These are phyloP conservation scores for Ustilago tritici DNA, from an alignment of 1,284 basidiomycete genomes.

Conservation along the genomic window DNA sequence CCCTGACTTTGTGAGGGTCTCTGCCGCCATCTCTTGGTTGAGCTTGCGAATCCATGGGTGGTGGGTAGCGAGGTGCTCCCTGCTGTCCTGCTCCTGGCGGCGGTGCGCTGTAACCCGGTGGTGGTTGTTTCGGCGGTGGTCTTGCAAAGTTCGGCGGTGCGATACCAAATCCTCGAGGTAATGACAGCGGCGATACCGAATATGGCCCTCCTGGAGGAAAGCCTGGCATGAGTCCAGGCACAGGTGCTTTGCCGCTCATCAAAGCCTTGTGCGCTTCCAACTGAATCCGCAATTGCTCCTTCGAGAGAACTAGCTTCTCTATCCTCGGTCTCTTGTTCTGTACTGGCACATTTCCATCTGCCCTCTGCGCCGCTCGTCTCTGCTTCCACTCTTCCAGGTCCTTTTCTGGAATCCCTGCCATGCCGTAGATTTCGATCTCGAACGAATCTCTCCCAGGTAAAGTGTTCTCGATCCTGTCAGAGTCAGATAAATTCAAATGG, in stretches of 20 bases:
- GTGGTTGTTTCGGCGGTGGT: conserved; percentile 36
- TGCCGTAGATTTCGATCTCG: conserved; percentile 98
- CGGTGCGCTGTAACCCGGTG: conserved; percentile 30
- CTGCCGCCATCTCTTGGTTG: conserved; percentile 19
- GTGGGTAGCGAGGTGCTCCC: conserved; percentile 5
- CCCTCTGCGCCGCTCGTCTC: conserved; percentile 73
- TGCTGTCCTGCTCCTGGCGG: conserved; percentile 12
- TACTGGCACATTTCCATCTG: conserved; percentile 70
- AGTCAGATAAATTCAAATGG: conserved; percentile 31
- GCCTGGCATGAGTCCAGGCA: conserved; percentile 33
- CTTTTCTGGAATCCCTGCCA: conserved; percentile 96
- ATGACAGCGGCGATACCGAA: conserved; percentile 39
- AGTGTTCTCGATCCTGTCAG: conserved; percentile 87
- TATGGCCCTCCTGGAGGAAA: conserved; percentile 34
- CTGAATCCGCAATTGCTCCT: conserved; percentile 83
- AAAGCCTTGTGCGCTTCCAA: conserved; percentile 89
- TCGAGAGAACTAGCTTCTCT: conserved; percentile 79
- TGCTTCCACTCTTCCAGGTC: conserved; percentile 93
- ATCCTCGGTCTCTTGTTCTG: conserved; percentile 82
- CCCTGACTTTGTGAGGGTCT: conserved; percentile 30
- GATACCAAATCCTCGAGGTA: conserved; percentile 19
- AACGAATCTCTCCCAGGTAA: conserved; percentile 95
- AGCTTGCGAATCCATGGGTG: conserved; percentile 13
- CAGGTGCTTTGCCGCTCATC: conserved; percentile 78
- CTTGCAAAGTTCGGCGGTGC: conserved; percentile 39